phyloP scores from a whole-genome alignment of 2,329 filamentous ascomycete genomes.

The Raffaelea arxii region DNA sequence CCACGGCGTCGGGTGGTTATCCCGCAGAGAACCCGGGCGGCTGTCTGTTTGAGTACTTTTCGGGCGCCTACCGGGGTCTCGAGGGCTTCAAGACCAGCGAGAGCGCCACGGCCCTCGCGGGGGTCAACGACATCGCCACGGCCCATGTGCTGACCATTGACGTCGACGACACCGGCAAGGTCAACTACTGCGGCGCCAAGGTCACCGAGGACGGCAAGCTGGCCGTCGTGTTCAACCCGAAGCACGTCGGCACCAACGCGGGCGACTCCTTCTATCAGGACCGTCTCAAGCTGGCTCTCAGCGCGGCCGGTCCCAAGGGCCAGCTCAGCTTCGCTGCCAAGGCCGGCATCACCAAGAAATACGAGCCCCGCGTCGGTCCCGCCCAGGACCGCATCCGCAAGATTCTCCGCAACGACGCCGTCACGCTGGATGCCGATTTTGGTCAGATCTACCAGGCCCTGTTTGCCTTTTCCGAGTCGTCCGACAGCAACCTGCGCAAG shows the following conservation, averaged over 20 bases:
- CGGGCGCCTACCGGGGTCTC: slow-evolving; percentile 7
- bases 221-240: slow-evolving; percentile 34
- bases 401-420: slow-evolving; percentile 25
- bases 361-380: slow-evolving; percentile 31
- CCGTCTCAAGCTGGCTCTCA: slow-evolving; percentile 34
- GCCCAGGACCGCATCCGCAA: slow-evolving; percentile 26
- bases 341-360: slow-evolving; percentile 30
- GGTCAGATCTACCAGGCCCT: slow-evolving; percentile 32
- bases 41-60: slow-evolving; percentile 31
- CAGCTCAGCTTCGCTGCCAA: slow-evolving; percentile 33
- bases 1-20: slow-evolving; percentile 24
- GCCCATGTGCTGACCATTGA: slow-evolving; percentile 36
- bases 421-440: slow-evolving; percentile 38
- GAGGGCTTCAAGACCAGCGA: slow-evolving; percentile 9
- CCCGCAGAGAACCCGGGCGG: slow-evolving; percentile 31
- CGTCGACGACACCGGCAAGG: slow-evolving; percentile 28
- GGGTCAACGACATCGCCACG: slow-evolving; percentile 33
- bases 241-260: slow-evolving; percentile 35
- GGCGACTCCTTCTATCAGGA: slow-evolving; percentile 24
- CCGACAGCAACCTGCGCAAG: slow-evolving; percentile 20
- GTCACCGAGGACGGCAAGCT: slow-evolving; percentile 36
- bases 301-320: slow-evolving; percentile 26
- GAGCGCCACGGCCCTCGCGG: slow-evolving; percentile 27
- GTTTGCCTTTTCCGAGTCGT: slow-evolving; percentile 20
- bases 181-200: slow-evolving; percentile 33